A percentile compares a stretch with the other conserved stretches of the same genome.
Conservation (phyloP, 306 rosid genomes). For the Lathyrus aphaca region DNA sequence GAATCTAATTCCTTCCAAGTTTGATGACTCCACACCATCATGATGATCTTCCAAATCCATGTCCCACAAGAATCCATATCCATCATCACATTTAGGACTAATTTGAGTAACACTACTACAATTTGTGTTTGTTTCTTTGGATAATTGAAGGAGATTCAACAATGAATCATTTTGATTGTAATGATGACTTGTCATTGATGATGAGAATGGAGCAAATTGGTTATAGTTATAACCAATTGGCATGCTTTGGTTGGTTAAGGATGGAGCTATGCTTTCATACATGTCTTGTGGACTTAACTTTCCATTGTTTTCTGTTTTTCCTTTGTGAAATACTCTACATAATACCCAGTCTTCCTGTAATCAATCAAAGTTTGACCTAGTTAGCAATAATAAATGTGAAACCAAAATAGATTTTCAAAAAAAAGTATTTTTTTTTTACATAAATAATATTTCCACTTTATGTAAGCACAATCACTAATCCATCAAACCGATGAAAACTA, state of each 20-base stretch:
- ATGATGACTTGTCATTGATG: constrained; percentile 51
- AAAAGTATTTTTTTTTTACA: background rate
- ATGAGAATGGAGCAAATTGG: constrained; percentile 55
- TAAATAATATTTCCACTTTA: no score
- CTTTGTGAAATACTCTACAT: constrained; percentile 86
- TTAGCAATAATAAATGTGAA: constrained; percentile 43
- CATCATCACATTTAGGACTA: constrained; percentile 58
- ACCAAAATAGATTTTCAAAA: background rate
- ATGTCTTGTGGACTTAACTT: constrained; percentile 34
- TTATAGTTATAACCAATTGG: constrained; percentile 52
- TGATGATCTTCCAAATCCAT: constrained; percentile 68
- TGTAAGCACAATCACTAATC: no score
- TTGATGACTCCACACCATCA: constrained; percentile 49
- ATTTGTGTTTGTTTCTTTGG: constrained; percentile 46
- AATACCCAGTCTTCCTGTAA: constrained; percentile 98
- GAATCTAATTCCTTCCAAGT: constrained; percentile 71
- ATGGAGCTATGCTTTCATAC: constrained; percentile 47
- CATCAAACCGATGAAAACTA: accelerated
- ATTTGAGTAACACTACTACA: constrained; percentile 39
- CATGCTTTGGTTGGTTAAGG: constrained; percentile 46
- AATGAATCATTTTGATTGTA: constrained; percentile 48
- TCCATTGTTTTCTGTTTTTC: constrained; percentile 58
- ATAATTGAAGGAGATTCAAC: constrained; percentile 61
- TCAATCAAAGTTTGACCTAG: constrained; percentile 31
- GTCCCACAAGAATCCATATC: constrained; percentile 78